These are phyloP conservation scores for Rhytidhysteron rufulum DNA, from an alignment of 2,329 filamentous ascomycete species.

Conservation along the genomic window DNA sequence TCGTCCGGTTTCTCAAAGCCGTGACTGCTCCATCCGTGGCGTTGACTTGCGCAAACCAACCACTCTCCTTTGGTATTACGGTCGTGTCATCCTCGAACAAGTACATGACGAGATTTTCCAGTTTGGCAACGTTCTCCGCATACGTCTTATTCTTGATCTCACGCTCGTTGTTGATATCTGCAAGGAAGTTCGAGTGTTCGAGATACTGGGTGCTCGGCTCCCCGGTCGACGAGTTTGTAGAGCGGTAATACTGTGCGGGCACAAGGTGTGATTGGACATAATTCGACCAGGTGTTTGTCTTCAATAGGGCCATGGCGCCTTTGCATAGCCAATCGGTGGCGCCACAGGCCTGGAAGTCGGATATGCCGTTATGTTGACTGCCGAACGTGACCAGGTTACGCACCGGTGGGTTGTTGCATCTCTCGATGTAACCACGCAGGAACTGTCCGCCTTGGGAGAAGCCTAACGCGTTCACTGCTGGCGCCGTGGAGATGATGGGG, in stretches of 20 bases:
- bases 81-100: conserved; percentile 83
- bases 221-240: conserved; percentile 58
- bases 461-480: conserved; percentile 83
- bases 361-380: conserved; percentile 88
- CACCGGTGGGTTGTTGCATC: conserved; percentile 74
- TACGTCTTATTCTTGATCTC: conserved; percentile 69
- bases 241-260: conserved; percentile 91
- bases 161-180: conserved; percentile 95
- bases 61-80: conserved; percentile 83
- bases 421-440: conserved; percentile 83
- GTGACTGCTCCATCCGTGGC: conserved; percentile 59
- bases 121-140: conserved; percentile 60
- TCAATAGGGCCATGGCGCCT: conserved; percentile 72
- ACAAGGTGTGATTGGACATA: conserved; percentile 78
- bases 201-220: conserved; percentile 62
- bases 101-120: conserved; percentile 84
- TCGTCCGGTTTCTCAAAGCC: conserved; percentile 61
- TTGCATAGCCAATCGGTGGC: conserved; percentile 75
- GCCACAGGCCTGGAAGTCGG: conserved; percentile 72
- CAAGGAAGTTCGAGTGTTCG: conserved; percentile 78
- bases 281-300: conserved; percentile 72
- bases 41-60: conserved; percentile 89
- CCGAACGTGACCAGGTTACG: conserved; percentile 83
- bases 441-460: conserved; percentile 97
- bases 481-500: conserved; percentile 75